Base-by-base conservation (phyloP, 164 flowering plant genomes). In the Vitis labrusca region DNA sequence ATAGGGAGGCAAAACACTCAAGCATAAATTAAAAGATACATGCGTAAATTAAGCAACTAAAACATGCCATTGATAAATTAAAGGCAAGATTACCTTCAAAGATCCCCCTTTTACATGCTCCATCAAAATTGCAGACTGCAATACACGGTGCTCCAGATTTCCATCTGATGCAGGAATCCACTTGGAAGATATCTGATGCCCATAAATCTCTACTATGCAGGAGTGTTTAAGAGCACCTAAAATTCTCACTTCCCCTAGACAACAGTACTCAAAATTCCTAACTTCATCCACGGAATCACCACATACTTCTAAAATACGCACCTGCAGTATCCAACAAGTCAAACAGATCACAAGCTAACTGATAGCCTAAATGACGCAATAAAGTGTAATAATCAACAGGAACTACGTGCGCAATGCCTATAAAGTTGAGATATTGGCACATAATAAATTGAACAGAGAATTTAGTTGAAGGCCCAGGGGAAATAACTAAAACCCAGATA, bases 171-270 rank as follows among this genome's bases (percentile, higher is more conserved):
- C 64, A 61, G 80, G 70, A 64, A 76, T 70, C 99, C 98, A 91
- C 76, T 84, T 81, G 16, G 90, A 85, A 62, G 86, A 87, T 63
- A 96, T 78, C 73, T 83, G 92, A 74, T 96, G 99, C 56, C 99
- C 99, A 78, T 85, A 89, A 63, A 90, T 82, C 76, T 91, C 89
- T 27, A 91, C 89, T 63, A 96, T 91, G 84, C 97, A 91, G 10
- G 93, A 54, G 71, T 89, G 91, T 50, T 81, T 80, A 75, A 96
- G 66, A 73, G 82, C 83, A 61, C 90, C 78, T 72, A 96, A 77
- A 47, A 96, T 84, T 73, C 99, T 84, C n/a, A 91, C 85, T 83
- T 96, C 99, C 8, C 97, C 98, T 57, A 96, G 62, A 74, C 90
- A 93, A 69, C 70, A 77, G 64, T 82, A 85, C 74, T 91, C 97